Conservation (phyloP, 1,284 basidiomycete genomes). For the Porodaedalea pini region DNA sequence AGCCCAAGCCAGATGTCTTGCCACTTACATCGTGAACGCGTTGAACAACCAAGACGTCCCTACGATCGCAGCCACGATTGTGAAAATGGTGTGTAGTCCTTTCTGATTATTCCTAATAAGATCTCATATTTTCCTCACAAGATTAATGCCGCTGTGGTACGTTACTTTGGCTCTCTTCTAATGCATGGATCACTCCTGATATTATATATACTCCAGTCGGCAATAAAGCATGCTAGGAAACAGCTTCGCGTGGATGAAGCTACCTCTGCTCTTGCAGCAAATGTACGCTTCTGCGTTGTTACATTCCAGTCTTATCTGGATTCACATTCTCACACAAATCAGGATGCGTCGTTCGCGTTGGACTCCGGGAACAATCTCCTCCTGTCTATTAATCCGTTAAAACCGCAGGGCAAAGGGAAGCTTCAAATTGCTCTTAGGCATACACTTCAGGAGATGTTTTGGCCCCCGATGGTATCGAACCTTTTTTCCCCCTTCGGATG, state of each 20-base stretch:
- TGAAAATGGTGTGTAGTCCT: background rate
- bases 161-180: background rate
- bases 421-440: background rate
- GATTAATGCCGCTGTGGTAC: background rate
- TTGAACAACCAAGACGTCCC: background rate
- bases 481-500: background rate
- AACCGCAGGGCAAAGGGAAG: background rate
- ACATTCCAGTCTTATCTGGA: background rate
- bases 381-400: background rate
- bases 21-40: background rate
- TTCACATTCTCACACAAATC: background rate
- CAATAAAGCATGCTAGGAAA: background rate
- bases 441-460: background rate
- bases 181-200: too few species aligned
- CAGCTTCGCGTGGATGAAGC: background rate
- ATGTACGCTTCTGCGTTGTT: background rate
- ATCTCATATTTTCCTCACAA: background rate
- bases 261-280: background rate
- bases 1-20: background rate
- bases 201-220: background rate
- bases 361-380: background rate
- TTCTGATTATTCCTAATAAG: background rate
- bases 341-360: background rate
- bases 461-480: background rate
- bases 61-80: background rate